Base-by-base conservation (phyloP, 805 yeast genomes). In the Sugiyamaella floridensis region DNA sequence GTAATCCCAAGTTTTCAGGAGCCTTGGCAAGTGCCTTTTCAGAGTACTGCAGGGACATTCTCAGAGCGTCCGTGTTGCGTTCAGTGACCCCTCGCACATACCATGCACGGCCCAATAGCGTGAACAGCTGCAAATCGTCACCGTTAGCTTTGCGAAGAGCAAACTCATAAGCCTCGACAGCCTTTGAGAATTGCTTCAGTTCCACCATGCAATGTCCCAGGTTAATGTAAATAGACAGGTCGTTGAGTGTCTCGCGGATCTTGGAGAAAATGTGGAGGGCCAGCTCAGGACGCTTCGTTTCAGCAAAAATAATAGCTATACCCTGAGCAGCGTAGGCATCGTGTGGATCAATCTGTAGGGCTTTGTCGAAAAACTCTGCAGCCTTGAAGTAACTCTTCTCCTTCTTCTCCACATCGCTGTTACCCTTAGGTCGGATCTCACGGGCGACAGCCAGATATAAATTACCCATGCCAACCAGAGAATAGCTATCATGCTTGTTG, bases 271-370 rank as follows among this genome's bases (percentile, higher is more conserved):
- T 83, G 59, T 88, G 95, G 62, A 90, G 75, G 0, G 98, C 96
- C 55, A 83, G 76, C 22, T 80, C 82, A 34, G 80, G 71, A 20
- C 65, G 66, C 60, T 86, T 83, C 62, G 83, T 84, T 63, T 92
- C 97, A 10, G 95, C 95, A 67, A 89, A 86, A 4, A 89, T 81
- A 52, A 93, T 89, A 1, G 97, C 98, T 56, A 93, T 76, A 51
- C 99, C 99, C 69, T 93, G 99, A 1, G 99, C 98, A 4, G 99
- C 99, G 71, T 84, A 93, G 0, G 90, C 92, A 65, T 92, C 88
- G 59, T 78, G 75, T 1, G 90, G 81, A 70, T 93, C 98, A 28
- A 89, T 70, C 48, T 86, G 83, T 50, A 93, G 72, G 1, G 89
- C 97, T 70, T 93, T 93, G 63, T 89, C 86, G 67, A 82, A 92